phyloP scores from a whole-genome alignment of 306 rosid species.

The Prunus padus region DNA sequence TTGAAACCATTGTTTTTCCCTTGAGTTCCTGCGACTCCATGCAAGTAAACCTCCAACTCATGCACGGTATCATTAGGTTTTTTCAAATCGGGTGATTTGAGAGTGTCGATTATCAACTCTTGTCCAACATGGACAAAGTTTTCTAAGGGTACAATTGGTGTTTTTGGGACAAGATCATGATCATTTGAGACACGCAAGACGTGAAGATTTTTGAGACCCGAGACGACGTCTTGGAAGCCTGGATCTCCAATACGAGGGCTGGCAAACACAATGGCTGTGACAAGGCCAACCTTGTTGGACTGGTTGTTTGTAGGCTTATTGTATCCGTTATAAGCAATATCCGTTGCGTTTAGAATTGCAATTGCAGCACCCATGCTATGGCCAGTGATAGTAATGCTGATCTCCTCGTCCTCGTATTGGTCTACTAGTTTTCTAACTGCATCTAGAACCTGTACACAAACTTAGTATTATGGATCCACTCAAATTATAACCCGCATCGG shows the following conservation, averaged over 20 bases:
- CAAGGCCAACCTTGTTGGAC: not conserved
- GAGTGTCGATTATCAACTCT: conserved; percentile 2
- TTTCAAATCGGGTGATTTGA: not conserved
- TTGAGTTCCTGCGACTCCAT: not conserved
- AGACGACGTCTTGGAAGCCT: not conserved
- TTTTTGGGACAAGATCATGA: not conserved
- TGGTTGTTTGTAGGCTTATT: not conserved
- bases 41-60: conserved; percentile 11
- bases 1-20: not conserved
- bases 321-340: conserved; percentile 9
- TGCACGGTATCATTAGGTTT: not conserved
- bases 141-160: no score
- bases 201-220: conserved; percentile 3
- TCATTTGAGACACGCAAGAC: conserved; percentile 7
- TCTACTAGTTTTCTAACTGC: not conserved
- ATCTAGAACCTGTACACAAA: not conserved
- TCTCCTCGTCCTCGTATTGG: conserved; percentile 10
- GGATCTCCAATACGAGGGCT: conserved; percentile 9
- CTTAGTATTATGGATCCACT: no score
- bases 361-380: conserved; percentile 26
- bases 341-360: not conserved
- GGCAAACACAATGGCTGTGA: conserved; percentile 11
- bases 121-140: not conserved
- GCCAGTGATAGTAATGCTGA: conserved; percentile 12
- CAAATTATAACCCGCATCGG: not conserved